A percentile compares a stretch with the other conserved stretches of the same genome.
phyloP scores from a whole-genome alignment of 345 rosid species.

The Hibiscus syriacus region DNA sequence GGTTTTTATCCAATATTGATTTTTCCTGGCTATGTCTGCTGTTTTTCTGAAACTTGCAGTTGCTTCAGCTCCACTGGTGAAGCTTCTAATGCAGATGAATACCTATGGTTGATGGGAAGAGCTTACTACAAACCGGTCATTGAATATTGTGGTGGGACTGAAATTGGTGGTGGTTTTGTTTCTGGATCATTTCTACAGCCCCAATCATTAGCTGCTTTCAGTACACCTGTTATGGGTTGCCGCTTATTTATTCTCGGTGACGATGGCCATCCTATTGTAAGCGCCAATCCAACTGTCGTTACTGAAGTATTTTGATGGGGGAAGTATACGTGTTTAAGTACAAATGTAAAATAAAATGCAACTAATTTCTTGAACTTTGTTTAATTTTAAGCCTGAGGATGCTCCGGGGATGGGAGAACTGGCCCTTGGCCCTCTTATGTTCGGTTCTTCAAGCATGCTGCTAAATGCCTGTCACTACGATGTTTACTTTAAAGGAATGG shows the following conservation, averaged over 20 bases:
- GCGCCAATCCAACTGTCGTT: constrained; percentile 29
- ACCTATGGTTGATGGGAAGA: constrained; percentile 94
- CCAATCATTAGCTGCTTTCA: constrained; percentile 87
- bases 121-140: constrained; percentile 83
- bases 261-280: constrained; percentile 73
- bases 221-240: constrained; percentile 91
- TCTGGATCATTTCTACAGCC: constrained; percentile 81
- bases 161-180: constrained; percentile 83
- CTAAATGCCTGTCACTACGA: constrained; percentile 70
- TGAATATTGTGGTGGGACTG: constrained; percentile 97
- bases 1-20: constrained; percentile 7
- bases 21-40: constrained; percentile 15
- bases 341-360: background rate
- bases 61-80: constrained; percentile 95
- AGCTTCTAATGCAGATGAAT: constrained; percentile 90
- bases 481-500: constrained; percentile 77
- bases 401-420: constrained; percentile 71
- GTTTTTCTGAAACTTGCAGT: constrained; percentile 33
- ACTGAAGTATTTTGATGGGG: constrained; percentile 22
- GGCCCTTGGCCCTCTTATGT: constrained; percentile 72
- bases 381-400: constrained; percentile 49
- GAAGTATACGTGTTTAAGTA: background rate
- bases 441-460: constrained; percentile 76
- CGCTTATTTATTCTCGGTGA: constrained; percentile 73
- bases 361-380: constrained; percentile 10